Evolutionary conservation across 768 basidiomycete species (phyloP), one percentile per base, ranked within the genome.

Genomic region (Leccinellum rugosiceps): DNA sequence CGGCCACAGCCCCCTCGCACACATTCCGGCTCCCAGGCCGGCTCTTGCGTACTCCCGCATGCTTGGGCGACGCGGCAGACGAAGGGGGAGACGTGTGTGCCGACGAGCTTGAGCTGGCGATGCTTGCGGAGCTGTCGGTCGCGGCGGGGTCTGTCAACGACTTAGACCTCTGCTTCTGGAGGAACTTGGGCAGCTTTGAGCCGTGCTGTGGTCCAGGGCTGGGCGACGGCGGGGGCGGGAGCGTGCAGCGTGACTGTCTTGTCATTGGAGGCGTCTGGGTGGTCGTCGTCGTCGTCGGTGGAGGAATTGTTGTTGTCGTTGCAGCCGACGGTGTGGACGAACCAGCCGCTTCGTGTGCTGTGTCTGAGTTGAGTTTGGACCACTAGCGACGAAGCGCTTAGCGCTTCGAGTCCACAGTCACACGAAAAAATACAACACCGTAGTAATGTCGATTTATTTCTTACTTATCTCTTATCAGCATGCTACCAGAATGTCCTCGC

Each of bases 131-230:
- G 55, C 74, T 73, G 53, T 69, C 69, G 35, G 70, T 74, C 60
- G 66, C 68, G 32, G 64, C 61, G 35, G 77, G 66, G 60, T 78
- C 76, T 56, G 71, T 66, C 68, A 79, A 71, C 23, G 85, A 83
- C 73, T 78, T 83, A 21, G 83, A 80, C 31, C 71, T 67, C 65
- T 82, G 79, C 59, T 86, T 88, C 66, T 87, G 84, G 9, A 89
- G 76, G 64, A 89, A 87, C 67, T 81, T 87, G 66, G 85, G 77
- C 5, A 89, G 73, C 69, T 86, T 88, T 34, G 83, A 82, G 53
- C 72, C 60, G 65, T 76, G 77, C 26, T 74, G 66, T 44, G 73
- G 41, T 19, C 41, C 41, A n/a, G n/a, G 68, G 38, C 72, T 66
- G 26, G 81, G 76, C 45, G 80, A 74, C 50, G 77, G 69, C 52